Percentiles rank a stretch among this genome's conserved stretches.
phyloP scores from a whole-genome alignment of 257 asterid genomes.

The Lycium ferocissimum region DNA sequence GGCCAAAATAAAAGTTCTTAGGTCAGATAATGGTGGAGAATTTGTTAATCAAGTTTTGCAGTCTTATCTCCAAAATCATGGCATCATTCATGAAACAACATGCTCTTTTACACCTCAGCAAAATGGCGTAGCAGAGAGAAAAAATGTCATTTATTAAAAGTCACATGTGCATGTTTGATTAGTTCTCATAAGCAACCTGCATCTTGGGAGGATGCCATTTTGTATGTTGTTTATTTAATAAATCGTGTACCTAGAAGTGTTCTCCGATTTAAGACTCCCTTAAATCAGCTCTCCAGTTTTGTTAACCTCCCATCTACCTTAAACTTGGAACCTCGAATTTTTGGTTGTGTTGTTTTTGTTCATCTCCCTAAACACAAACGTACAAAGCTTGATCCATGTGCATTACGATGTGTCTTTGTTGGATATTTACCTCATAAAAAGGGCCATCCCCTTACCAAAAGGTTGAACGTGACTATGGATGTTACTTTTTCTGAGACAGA shows the following conservation, averaged over 20 bases:
- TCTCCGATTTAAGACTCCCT: slow-evolving; percentile 6
- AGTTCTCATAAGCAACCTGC: background rate
- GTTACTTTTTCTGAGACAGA: background rate
- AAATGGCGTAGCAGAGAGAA: background rate
- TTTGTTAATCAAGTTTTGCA: no score
- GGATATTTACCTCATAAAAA: slow-evolving; percentile 14
- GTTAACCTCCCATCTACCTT: background rate
- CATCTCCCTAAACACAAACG: slow-evolving; percentile 25
- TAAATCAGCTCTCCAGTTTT: background rate
- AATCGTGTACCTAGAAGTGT: background rate
- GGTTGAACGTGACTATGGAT: background rate
- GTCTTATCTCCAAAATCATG: no score
- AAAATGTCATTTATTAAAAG: background rate
- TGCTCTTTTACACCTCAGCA: background rate
- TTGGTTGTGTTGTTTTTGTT: slow-evolving; percentile 31
- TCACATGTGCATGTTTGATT: background rate
- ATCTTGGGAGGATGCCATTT: background rate
- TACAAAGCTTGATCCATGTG: slow-evolving; percentile 30
- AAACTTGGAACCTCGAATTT: background rate
- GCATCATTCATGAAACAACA: no score
- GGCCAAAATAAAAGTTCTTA: no score
- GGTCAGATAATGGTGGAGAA: no score
- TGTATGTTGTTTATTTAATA: background rate
- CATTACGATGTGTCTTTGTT: slow-evolving; percentile 14
- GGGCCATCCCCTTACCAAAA: background rate